Evolutionary conservation across 129 eudicot genomes (phyloP).

Genomic region (Centaurea solstitialis): DNA sequence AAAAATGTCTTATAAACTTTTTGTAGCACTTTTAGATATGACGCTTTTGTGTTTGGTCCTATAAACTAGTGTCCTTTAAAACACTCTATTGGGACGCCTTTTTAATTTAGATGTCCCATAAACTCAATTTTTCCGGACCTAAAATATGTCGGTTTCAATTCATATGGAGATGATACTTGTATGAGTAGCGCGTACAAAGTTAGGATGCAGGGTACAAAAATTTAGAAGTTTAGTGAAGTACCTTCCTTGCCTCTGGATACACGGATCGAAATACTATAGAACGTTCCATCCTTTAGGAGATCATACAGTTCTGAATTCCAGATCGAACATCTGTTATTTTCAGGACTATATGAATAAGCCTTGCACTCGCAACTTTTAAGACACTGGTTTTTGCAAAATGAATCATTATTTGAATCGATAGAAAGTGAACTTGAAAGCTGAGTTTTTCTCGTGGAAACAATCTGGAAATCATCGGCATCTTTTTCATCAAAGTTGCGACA

Average conservation of each 20-base stretch:
- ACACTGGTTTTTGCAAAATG: slow-evolving; percentile 16
- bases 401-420: neutral
- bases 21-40: no score
- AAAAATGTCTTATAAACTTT: no score
- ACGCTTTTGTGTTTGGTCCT: no score
- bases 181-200: no score
- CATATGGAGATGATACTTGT: no score
- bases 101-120: no score
- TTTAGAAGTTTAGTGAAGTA: neutral
- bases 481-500: no score
- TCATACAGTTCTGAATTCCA: slow-evolving; percentile 16
- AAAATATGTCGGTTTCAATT: no score
- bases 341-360: slow-evolving; percentile 24
- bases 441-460: neutral
- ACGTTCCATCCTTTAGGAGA: slow-evolving; percentile 1
- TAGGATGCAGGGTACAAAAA: neutral
- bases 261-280: slow-evolving; percentile 22
- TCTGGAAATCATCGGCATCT: neutral
- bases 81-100: no score
- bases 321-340: slow-evolving; percentile 21
- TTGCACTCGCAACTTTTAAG: neutral
- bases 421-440: neutral
- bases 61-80: no score
- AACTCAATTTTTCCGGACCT: no score
- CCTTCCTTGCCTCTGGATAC: neutral